Evolutionary conservation across 108 stramenopile genomes (phyloP).

Genomic region (Discostella pseudostelligera): DNA sequence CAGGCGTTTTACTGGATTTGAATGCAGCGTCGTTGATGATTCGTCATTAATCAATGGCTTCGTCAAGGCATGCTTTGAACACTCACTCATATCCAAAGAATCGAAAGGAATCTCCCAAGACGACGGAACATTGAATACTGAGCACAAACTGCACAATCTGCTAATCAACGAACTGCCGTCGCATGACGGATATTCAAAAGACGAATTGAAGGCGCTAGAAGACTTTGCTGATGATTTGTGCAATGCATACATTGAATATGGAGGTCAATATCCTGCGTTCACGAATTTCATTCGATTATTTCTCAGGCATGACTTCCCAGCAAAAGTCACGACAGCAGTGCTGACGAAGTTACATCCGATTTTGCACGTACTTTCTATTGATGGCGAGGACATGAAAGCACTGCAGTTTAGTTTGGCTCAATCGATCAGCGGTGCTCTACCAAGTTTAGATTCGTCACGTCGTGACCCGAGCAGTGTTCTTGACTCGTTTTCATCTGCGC

Average conservation of each 20-base stretch:
- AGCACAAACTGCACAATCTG: constrained; percentile 4
- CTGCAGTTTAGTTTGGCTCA: constrained; percentile 8
- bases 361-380: constrained; percentile 66
- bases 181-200: constrained; percentile 24
- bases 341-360: constrained; percentile 56
- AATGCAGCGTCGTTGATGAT: neutral
- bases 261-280: constrained; percentile 73
- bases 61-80: constrained; percentile 43
- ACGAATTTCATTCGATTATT: constrained; percentile 68
- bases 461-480: constrained; percentile 34
- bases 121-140: constrained; percentile 23
- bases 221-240: constrained; percentile 78
- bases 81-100: constrained; percentile 43
- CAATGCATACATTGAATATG: constrained; percentile 69
- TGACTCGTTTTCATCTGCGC: constrained; percentile 31
- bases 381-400: constrained; percentile 40
- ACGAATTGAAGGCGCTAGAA: constrained; percentile 56
- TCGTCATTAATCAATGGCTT: constrained; percentile 31
- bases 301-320: constrained; percentile 63
- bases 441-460: constrained; percentile 34
- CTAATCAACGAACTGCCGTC: constrained; percentile 6
- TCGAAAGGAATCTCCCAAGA: constrained; percentile 11
- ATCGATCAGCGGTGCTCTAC: constrained; percentile 37
- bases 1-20: constrained; percentile 10
- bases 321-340: constrained; percentile 46